Conservation (phyloP, 1,284 basidiomycete genomes). For the Ustilago xerochloae region DNA sequence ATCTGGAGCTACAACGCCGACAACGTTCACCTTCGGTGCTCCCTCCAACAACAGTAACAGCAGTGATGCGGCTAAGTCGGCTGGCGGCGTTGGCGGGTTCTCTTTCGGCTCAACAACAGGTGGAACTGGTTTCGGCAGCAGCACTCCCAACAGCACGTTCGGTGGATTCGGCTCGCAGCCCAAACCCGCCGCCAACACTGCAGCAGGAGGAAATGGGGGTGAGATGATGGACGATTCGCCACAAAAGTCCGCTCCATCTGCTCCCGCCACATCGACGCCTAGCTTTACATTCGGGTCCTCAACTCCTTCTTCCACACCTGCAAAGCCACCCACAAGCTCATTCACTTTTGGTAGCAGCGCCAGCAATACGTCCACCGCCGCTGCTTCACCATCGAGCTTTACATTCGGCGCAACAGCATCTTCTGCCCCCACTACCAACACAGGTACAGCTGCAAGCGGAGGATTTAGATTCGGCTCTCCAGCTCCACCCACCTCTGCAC, state of each 20-base stretch:
- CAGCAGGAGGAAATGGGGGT: background rate
- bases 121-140: conserved; percentile 7
- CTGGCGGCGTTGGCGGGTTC: conserved; percentile 11
- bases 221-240: conserved; percentile 56
- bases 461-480: conserved; percentile 40
- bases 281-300: conserved; percentile 35
- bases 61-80: conserved; percentile 4
- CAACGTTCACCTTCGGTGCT: conserved; percentile 20
- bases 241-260: background rate
- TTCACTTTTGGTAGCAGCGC: no score
- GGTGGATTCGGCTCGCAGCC: background rate
- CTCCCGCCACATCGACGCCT: conserved; percentile 8
- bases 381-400: conserved; percentile 23
- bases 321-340: no score
- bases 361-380: no score
- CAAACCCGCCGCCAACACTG: conserved; percentile 5
- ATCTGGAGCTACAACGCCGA: conserved; percentile 16
- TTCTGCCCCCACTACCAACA: background rate
- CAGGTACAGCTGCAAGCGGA: background rate
- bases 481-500: conserved; percentile 17
- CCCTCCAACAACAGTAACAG: background rate
- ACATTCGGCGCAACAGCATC: conserved; percentile 35
- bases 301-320: conserved; percentile 10
- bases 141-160: background rate
- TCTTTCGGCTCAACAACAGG: conserved; percentile 20